Evolutionary conservation across 495 filamentous ascomycete species (phyloP).

Genomic region (Xylaria longipes): DNA sequence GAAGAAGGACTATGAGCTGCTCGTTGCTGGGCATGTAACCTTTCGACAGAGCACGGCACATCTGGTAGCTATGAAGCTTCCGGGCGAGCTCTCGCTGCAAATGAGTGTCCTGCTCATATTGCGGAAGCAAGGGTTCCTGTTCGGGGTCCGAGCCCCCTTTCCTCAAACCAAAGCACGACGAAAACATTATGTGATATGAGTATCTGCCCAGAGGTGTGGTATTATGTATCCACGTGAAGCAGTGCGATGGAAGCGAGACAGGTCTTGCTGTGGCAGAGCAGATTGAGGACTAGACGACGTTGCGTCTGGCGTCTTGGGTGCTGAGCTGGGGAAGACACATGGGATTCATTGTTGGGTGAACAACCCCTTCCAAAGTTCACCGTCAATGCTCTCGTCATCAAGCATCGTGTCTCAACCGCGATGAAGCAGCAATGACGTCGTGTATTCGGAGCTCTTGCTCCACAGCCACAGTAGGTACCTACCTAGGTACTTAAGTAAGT

Average conservation of each 20-base stretch:
- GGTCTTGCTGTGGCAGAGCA: not conserved
- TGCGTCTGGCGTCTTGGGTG: not conserved
- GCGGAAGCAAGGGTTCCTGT: conserved; percentile 79
- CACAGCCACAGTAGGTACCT: not conserved
- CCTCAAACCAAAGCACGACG: conserved; percentile 47
- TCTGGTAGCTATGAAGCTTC: conserved; percentile 92
- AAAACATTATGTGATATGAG: conserved; percentile 30
- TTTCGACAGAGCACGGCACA: conserved; percentile 80
- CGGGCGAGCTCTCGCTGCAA: conserved; percentile 78
- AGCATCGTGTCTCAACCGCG: not conserved
- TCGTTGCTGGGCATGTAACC: conserved; percentile 94
- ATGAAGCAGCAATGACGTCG: conserved; percentile 28
- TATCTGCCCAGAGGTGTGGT: not conserved
- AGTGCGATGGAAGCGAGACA: not conserved
- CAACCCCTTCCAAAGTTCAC: not conserved
- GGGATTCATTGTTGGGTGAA: not conserved
- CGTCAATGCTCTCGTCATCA: not conserved
- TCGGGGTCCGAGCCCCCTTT: conserved; percentile 51
- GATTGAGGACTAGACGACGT: not conserved
- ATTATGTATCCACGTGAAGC: not conserved
- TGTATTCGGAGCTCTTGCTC: conserved; percentile 12
- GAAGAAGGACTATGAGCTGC: conserved; percentile 80
- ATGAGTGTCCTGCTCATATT: conserved; percentile 81
- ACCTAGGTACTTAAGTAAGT: no score
- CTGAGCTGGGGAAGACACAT: not conserved